phyloP scores from a whole-genome alignment of 176 grass and related monocot genomes.

The Zoysia japonica region DNA sequence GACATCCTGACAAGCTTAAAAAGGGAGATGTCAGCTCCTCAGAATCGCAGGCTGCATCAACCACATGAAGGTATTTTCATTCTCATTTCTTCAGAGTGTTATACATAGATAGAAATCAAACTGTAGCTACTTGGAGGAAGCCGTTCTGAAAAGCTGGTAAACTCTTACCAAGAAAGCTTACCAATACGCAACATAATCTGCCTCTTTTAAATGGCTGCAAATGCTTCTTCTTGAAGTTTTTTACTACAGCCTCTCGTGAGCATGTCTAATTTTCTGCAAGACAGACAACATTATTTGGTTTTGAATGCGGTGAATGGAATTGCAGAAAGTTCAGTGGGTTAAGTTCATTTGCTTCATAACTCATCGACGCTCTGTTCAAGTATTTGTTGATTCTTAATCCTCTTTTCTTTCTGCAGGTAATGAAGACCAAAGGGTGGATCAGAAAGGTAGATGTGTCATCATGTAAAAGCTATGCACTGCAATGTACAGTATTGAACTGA shows the following conservation, averaged over 20 bases:
- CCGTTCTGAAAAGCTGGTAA: not conserved
- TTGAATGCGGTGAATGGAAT: constrained; percentile 4
- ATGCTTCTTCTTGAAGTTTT: not conserved
- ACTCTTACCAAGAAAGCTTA: constrained; percentile 21
- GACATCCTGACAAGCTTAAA: constrained; percentile 75
- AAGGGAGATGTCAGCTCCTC: constrained; percentile 85
- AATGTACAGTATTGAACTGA: constrained; percentile 49
- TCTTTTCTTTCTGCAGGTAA: constrained; percentile 49
- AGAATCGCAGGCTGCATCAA: constrained; percentile 81
- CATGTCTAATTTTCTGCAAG: not conserved
- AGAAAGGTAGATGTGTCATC: constrained; percentile 81
- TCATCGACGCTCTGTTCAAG: not conserved
- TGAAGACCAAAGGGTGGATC: constrained; percentile 75
- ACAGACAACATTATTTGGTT: not conserved
- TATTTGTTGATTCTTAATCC: not conserved
- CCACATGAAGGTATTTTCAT: constrained; percentile 73
- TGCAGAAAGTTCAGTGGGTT: too few relatives aligned
- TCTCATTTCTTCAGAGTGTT: constrained; percentile 24
- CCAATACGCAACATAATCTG: not conserved
- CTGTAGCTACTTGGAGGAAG: constrained; percentile 6
- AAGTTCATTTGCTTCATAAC: not conserved
- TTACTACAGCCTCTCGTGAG: not conserved
- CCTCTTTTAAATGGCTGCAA: not conserved
- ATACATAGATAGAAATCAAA: not conserved
- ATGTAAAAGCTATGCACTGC: constrained; percentile 49